Base-by-base conservation (phyloP, 345 rosid species). In the Trapa incisa region DNA sequence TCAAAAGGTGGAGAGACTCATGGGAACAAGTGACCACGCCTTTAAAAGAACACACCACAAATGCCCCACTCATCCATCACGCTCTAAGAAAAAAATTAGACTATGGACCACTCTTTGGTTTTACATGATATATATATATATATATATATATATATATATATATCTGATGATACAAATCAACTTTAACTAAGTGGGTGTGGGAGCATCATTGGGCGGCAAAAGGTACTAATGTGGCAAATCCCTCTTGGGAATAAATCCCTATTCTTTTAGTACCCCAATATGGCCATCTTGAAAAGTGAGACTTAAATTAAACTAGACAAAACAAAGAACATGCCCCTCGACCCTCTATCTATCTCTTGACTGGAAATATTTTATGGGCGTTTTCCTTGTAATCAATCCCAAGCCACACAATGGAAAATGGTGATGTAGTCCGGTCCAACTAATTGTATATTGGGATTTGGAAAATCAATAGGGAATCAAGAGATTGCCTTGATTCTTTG, bases 11-110 rank as follows among this genome's bases (percentile, higher is more conserved):
- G 14, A 53, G 62, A 37, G 32, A 22, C 29, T 68, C 64, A 12
- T n/a, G 68, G 84, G 77, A 71, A 74, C 58, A 17, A 73, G 84
- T 65, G 84, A 76, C 75, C 86, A 78, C 80, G 81, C 83, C 75
- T 61, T 48, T 66, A 71, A 74, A 75, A 35, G 74, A 37, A 41
- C 43, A 8, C 56, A 37, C 42, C 36, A 4, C 10, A n/a, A 45
- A 68, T 42, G 73, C 65, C 81, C 75, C 81, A 69, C 68, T 37
- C 37, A 64, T 64, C 47, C 37, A 58, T 33, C 17, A 33, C 35
- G 4, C 63, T 38, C 38, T 58, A 58, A 29, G 10, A 58, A 3
- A 7, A 57, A 54, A 36, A 67, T 52, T 54, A 42, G 47, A 67
- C 42, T 6, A 68, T 78, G 92, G 87, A 84, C 87, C 87, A 75